phyloP scores from a whole-genome alignment of 2,329 filamentous ascomycete species.

The Microdochium paspali region DNA sequence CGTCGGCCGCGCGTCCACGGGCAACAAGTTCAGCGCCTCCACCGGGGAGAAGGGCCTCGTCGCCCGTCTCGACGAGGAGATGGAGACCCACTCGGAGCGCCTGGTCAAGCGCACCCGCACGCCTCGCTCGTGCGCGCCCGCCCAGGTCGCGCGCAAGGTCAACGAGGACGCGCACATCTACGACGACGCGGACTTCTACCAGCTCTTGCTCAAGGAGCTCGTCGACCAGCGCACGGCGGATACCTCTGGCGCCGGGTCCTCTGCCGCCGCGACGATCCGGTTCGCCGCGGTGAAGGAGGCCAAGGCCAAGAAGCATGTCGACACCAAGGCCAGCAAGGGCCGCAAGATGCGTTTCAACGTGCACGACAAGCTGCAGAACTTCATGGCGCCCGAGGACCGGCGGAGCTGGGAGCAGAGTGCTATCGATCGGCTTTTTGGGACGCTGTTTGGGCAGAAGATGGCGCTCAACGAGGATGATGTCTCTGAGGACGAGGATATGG shows the following conservation, averaged over 20 bases:
- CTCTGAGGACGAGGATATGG: slow-evolving; percentile 29
- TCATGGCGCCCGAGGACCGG: slow-evolving; percentile 87
- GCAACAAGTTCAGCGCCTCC: slow-evolving; percentile 43
- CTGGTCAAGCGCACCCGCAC: slow-evolving; percentile 60
- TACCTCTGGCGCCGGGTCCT: slow-evolving; percentile 26
- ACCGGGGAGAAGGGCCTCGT: slow-evolving; percentile 54
- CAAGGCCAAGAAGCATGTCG: slow-evolving; percentile 75
- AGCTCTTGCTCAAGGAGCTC: slow-evolving; percentile 82
- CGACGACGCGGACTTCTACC: slow-evolving; percentile 93
- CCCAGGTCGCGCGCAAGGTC: slow-evolving; percentile 50
- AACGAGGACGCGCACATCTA: slow-evolving; percentile 59
- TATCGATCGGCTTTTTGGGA: slow-evolving; percentile 68
- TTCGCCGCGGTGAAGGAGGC: slow-evolving; percentile 65
- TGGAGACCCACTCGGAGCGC: slow-evolving; percentile 55
- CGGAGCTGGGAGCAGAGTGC: slow-evolving; percentile 72
- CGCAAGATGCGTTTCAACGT: slow-evolving; percentile 90
- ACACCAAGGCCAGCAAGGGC: slow-evolving; percentile 92
- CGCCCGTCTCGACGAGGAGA: slow-evolving; percentile 59
- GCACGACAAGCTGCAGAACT: slow-evolving; percentile 95
- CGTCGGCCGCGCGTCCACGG: slow-evolving; percentile 33
- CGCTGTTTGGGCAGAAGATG: slow-evolving; percentile 63
- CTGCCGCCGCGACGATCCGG: slow-evolving; percentile 42
- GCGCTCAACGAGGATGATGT: slow-evolving; percentile 49
- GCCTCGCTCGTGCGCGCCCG: slow-evolving; percentile 67
- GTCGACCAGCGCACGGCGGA: slow-evolving; percentile 80